A percentile compares a stretch with the other conserved stretches of the same genome.
Conservation (phyloP, 768 basidiomycete genomes). For the Rhodotorula toruloides region DNA sequence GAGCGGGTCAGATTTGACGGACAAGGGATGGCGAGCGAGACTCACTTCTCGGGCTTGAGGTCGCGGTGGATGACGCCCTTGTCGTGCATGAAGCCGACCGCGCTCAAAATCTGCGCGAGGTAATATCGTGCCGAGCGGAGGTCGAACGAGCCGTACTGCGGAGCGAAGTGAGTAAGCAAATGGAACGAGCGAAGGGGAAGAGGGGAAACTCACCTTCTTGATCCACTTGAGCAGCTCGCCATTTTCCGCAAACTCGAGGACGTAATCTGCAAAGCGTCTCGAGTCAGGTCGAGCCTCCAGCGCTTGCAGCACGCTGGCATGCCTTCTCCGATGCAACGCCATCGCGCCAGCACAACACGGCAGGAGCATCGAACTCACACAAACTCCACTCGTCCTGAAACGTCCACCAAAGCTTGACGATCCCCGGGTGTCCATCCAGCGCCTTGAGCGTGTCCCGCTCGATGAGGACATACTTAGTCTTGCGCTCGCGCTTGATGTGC, state of each 20-base stretch:
- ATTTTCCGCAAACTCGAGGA: slow-evolving; percentile 50
- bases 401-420: slow-evolving; percentile 72
- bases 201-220: slow-evolving; percentile 43
- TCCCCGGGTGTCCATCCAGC: slow-evolving; percentile 64
- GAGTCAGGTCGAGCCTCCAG: background rate
- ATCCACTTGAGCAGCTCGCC: slow-evolving; percentile 50
- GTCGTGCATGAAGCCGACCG: slow-evolving; percentile 82
- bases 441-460: slow-evolving; percentile 67
- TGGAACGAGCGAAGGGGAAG: too few species aligned
- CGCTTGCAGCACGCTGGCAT: background rate
- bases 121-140: slow-evolving; percentile 72
- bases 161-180: slow-evolving; percentile 9
- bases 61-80: slow-evolving; percentile 82
- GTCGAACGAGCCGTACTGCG: slow-evolving; percentile 74
- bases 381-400: slow-evolving; percentile 80
- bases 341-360: background rate
- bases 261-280: slow-evolving; percentile 46
- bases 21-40: background rate
- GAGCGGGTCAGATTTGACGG: background rate
- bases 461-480: slow-evolving; percentile 67
- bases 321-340: too few species aligned
- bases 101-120: slow-evolving; percentile 80
- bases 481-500: slow-evolving; percentile 69
- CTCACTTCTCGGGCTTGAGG: slow-evolving; percentile 52
- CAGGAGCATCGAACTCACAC: slow-evolving; percentile 56